Percentiles rank a stretch among this genome's conserved stretches.
Conservation (phyloP, 306 rosid species). For the Hylodesmum podocarpum region DNA sequence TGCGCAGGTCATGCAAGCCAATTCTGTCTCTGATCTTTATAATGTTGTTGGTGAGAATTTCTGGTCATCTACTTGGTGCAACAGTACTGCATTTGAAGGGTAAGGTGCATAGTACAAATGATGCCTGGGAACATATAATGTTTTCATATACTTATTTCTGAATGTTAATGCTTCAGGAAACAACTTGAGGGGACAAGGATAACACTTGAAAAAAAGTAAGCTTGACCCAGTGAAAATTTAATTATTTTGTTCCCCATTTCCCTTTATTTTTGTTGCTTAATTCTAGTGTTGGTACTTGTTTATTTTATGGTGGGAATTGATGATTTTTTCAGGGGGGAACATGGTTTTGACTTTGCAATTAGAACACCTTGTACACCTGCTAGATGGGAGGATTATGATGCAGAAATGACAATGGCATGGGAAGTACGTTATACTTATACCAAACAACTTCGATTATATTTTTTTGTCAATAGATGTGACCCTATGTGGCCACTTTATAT, state of each 20-base stretch:
- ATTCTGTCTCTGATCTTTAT: slow-evolving; percentile 84
- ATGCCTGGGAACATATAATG: slow-evolving; percentile 15
- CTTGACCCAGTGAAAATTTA: slow-evolving; percentile 13
- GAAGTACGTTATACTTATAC: slow-evolving; percentile 60
- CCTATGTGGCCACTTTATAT: background rate
- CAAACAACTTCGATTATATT: background rate
- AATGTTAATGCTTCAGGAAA: slow-evolving; percentile 69
- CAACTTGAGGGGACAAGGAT: slow-evolving; percentile 96
- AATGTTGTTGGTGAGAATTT: slow-evolving; percentile 83
- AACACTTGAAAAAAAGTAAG: slow-evolving; percentile 71
- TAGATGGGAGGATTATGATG: slow-evolving; percentile 92
- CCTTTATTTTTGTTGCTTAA: background rate
- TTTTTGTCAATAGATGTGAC: slow-evolving; percentile 11
- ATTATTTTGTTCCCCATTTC: slow-evolving; percentile 21
- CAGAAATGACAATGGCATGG: slow-evolving; percentile 93
- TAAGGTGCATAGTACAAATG: slow-evolving; percentile 35
- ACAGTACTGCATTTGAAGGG: slow-evolving; percentile 89
- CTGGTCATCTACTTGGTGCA: slow-evolving; percentile 94
- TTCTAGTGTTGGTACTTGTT: background rate
- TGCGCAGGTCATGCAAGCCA: slow-evolving; percentile 81
- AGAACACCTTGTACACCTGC: slow-evolving; percentile 85
- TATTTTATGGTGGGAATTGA: slow-evolving; percentile 2
- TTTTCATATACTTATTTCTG: slow-evolving; percentile 40
- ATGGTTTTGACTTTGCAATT: slow-evolving; percentile 87
- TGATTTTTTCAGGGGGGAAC: slow-evolving; percentile 58